These are phyloP conservation scores for Penicillium capsulatum DNA, from an alignment of 2,329 filamentous ascomycete genomes.

Conservation along the genomic window DNA sequence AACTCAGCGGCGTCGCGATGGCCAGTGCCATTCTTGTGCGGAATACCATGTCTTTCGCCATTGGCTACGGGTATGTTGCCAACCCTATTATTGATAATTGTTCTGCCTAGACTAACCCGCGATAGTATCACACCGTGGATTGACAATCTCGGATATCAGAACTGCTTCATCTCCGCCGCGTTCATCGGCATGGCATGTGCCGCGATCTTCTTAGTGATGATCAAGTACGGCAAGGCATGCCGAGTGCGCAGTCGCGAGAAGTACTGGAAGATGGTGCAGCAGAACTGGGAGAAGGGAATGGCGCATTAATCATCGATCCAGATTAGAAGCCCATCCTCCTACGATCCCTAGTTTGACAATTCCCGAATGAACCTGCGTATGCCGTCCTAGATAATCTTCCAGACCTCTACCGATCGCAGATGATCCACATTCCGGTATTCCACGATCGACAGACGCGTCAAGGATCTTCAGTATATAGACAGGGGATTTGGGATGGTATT, in stretches of 20 bases:
- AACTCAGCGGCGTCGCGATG: slow-evolving; percentile 40
- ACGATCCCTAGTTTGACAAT: too few relatives aligned
- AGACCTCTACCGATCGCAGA: slow-evolving; percentile 67
- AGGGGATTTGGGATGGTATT: too few relatives aligned
- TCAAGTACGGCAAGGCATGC: slow-evolving; percentile 38
- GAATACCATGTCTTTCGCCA: slow-evolving; percentile 48
- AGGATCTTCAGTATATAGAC: slow-evolving; percentile 79
- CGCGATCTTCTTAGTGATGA: slow-evolving; percentile 39
- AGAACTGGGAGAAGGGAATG: slow-evolving; percentile 35
- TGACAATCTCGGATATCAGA: slow-evolving; percentile 41
- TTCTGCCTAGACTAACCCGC: slow-evolving; percentile 1
- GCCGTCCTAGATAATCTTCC: slow-evolving; percentile 71
- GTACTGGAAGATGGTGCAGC: slow-evolving; percentile 37
- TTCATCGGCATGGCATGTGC: slow-evolving; percentile 37
- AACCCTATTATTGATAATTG: neutral
- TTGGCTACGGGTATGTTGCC: slow-evolving; percentile 39
- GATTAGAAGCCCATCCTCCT: too few relatives aligned
- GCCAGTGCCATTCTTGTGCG: slow-evolving; percentile 45
- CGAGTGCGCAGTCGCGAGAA: slow-evolving; percentile 32
- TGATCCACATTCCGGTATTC: slow-evolving; percentile 69
- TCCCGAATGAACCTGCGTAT: too few relatives aligned
- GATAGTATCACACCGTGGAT: slow-evolving; percentile 47
- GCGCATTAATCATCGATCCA: too few relatives aligned
- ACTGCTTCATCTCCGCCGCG: slow-evolving; percentile 44
- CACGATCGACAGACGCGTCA: slow-evolving; percentile 74